Evolutionary conservation across 1,139 yeast species (phyloP), one percentile per base, ranked within the genome.

Genomic region (Pichiaceae sp.): DNA sequence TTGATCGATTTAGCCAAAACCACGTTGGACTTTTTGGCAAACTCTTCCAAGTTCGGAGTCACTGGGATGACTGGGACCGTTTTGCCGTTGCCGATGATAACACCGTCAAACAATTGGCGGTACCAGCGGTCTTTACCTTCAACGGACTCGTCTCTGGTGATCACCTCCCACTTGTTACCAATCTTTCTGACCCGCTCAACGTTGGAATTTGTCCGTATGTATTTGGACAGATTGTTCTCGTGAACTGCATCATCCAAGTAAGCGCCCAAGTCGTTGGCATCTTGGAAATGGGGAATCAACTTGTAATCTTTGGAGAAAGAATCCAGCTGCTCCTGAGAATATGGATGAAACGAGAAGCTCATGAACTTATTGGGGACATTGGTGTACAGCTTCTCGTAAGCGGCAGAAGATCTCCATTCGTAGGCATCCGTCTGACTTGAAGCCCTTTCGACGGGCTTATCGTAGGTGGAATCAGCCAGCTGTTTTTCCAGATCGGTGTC

Each of bases 351-450:
- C 4, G 74, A 66, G 42, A 65, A 71, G 36, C 71, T 53, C 40
- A 71, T 59, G 42, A 66, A 68, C 36, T 68, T 49, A 21, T 64
- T 45, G 3, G 77, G 72, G 26, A 72, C 66, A 43, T 72, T 72
- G 24, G 75, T 68, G 52, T 63, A 71, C 11, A 72, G 52, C 36
- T 63, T 61, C 23, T 64, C 61, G 43, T 63, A 70, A 17, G 70
- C 45, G 6, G 50, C 52, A 32, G 48, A 47, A 32, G 41, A 42
- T 39, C 43, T 45, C 50, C 50, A 47, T 27, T 45, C 49, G 19
- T 43, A 37, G 7, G 21, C 23, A 20, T 39, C 31, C 6, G 20
- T 21, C 9, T 32, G 29, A 6, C 16, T 9, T 21, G 15, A 29
- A 9, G 18, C 7, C 11, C 25, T 29, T 4, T 16, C 8, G 15